Conservation (phyloP, 768 basidiomycete genomes). For the Tylopilus sp. region DNA sequence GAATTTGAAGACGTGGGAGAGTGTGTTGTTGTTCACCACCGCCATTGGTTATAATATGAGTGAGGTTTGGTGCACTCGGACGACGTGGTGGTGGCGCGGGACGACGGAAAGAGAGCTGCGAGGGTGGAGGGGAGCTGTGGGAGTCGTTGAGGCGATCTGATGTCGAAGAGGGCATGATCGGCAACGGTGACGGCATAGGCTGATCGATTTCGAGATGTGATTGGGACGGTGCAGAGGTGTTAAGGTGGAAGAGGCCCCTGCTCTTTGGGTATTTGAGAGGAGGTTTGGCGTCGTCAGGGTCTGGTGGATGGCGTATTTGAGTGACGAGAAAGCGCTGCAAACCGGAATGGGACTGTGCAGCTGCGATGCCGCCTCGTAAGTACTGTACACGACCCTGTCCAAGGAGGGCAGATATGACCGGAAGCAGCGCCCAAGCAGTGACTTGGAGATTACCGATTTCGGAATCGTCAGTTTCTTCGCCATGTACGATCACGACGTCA, state of each 20-base stretch:
- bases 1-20: conserved; percentile 59
- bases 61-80: conserved; percentile 62
- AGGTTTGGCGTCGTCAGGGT: conserved; percentile 13
- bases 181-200: conserved; percentile 47
- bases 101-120: conserved; percentile 51
- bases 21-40: conserved; percentile 38
- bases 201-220: conserved; percentile 61
- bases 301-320: conserved; percentile 14
- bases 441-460: conserved; percentile 53
- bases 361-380: conserved; percentile 67
- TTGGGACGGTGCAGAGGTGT: conserved; percentile 52
- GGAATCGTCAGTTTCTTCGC: conserved; percentile 71
- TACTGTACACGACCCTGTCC: conserved; percentile 57
- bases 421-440: conserved; percentile 69
- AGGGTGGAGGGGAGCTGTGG: conserved; percentile 65
- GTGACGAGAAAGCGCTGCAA: conserved; percentile 49
- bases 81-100: conserved; percentile 48
- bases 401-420: conserved; percentile 58
- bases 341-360: conserved; percentile 54
- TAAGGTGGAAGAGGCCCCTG: conserved; percentile 64
- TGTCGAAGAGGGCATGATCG: conserved; percentile 51
- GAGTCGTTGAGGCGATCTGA: conserved; percentile 39
- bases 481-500: conserved; percentile 64
- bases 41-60: conserved; percentile 58
- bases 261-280: conserved; percentile 31